These are phyloP conservation scores for Thyridium curvatum DNA, from an alignment of 2,329 filamentous ascomycete genomes.

Conservation along the genomic window DNA sequence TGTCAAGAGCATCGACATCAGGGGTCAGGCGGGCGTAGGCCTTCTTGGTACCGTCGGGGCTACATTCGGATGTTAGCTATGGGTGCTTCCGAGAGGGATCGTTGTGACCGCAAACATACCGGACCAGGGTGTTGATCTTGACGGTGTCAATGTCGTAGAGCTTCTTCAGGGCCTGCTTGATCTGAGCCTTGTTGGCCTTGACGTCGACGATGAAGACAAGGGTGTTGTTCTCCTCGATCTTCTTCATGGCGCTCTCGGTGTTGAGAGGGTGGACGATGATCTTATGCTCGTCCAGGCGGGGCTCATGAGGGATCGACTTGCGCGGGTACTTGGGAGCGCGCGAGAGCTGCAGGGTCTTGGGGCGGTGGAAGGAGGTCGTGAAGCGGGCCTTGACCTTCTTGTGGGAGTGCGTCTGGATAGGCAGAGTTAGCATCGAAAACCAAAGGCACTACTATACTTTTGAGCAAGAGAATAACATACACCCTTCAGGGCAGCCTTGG, in stretches of 20 bases:
- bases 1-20: slow-evolving; percentile 97
- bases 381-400: slow-evolving; percentile 91
- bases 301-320: slow-evolving; percentile 84
- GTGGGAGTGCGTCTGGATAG: slow-evolving; percentile 48
- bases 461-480: slow-evolving; percentile 64
- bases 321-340: slow-evolving; percentile 93
- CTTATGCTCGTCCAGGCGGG: slow-evolving; percentile 95
- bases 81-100: neutral
- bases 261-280: slow-evolving; percentile 97
- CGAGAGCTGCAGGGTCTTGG: slow-evolving; percentile 91
- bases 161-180: slow-evolving; percentile 97
- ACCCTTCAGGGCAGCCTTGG: slow-evolving; percentile 93
- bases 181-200: slow-evolving; percentile 99
- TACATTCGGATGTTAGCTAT: slow-evolving; percentile 25
- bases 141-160: slow-evolving; percentile 96
- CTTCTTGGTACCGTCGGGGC: slow-evolving; percentile 98
- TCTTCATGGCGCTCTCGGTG: slow-evolving; percentile 99
- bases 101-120: slow-evolving; percentile 47
- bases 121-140: slow-evolving; percentile 99
- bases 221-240: slow-evolving; percentile 99
- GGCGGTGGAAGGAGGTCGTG: slow-evolving; percentile 93
- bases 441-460: no score
- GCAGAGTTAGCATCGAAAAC: neutral
- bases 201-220: slow-evolving; percentile 95
- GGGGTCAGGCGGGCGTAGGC: slow-evolving; percentile 92